Evolutionary conservation across 2,329 filamentous ascomycete genomes (phyloP).

Genomic region (Exophiala bonariae): DNA sequence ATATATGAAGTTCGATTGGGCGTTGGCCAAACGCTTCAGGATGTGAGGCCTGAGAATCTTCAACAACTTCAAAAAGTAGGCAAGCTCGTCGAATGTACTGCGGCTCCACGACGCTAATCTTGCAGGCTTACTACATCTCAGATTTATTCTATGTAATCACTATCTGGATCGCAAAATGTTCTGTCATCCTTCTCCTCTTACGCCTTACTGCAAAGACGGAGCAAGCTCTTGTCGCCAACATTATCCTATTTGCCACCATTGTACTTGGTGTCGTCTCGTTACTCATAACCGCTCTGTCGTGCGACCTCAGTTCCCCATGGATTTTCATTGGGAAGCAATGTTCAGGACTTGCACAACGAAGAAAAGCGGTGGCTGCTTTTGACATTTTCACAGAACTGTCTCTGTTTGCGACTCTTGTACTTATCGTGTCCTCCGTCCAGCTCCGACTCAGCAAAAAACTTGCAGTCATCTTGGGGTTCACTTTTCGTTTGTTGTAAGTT

Average conservation of each 20-base stretch:
- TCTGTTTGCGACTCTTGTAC: too few relatives aligned
- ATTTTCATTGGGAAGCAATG: conserved; percentile 3
- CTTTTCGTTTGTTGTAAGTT: too few relatives aligned
- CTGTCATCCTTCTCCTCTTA: conserved; percentile 1
- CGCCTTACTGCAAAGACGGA: background rate
- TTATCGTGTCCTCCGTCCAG: too few relatives aligned
- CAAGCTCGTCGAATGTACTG: too few relatives aligned
- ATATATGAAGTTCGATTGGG: too few relatives aligned
- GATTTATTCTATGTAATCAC: conserved; percentile 2
- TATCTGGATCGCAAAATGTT: conserved; percentile 1
- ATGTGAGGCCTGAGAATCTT: too few relatives aligned
- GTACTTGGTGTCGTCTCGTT: background rate
- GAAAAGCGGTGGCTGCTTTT: background rate
- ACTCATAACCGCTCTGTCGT: background rate
- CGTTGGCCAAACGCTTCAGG: too few relatives aligned
- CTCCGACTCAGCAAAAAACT: too few relatives aligned
- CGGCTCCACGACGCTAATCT: too few relatives aligned
- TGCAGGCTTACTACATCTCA: conserved; percentile 1
- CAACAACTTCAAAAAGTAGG: too few relatives aligned
- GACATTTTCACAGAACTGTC: conserved; percentile 4
- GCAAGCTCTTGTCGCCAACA: background rate
- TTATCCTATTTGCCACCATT: background rate
- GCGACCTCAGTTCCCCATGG: background rate
- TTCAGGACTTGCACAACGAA: background rate
- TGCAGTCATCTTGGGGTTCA: too few relatives aligned